These are phyloP conservation scores for Malassezia pachydermatis DNA, from an alignment of 1,284 basidiomycete genomes.

Conservation along the genomic window DNA sequence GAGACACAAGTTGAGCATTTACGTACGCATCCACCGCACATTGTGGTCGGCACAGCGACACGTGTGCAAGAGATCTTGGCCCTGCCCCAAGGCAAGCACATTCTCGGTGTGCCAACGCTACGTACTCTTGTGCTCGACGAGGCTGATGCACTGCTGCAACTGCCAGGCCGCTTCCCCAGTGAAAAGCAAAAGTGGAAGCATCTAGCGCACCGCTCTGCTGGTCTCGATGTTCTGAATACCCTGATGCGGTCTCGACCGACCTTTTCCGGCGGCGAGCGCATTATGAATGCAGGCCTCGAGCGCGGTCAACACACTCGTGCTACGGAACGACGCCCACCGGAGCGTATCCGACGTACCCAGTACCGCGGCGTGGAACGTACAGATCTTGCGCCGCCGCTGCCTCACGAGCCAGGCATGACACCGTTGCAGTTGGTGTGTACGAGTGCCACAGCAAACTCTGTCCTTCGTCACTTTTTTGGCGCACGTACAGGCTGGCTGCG, in stretches of 20 bases:
- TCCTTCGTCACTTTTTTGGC: constrained; percentile 43
- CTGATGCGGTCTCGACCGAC: constrained; percentile 35
- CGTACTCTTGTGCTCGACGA: constrained; percentile 42
- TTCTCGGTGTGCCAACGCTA: constrained; percentile 33
- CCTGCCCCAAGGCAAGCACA: constrained; percentile 21
- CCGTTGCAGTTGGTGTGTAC: constrained; percentile 39
- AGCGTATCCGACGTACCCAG: constrained; percentile 27
- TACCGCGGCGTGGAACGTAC: constrained; percentile 27
- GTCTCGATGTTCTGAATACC: constrained; percentile 31
- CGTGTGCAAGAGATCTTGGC: constrained; percentile 34
- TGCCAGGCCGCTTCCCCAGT: constrained; percentile 40
- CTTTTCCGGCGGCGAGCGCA: constrained; percentile 32
- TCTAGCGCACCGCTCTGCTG: constrained; percentile 35
- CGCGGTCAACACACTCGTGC: constrained; percentile 20
- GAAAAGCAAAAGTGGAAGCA: constrained; percentile 39
- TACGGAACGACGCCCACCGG: constrained; percentile 30
- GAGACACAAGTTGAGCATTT: constrained; percentile 28
- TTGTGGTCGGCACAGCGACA: constrained; percentile 40
- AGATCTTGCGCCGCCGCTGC: constrained; percentile 21
- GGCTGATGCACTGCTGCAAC: constrained; percentile 38
- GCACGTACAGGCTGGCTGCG: constrained; percentile 45
- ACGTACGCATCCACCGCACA: constrained; percentile 29
- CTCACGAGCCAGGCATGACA: constrained; percentile 17
- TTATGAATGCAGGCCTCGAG: constrained; percentile 36
- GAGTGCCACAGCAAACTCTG: constrained; percentile 44